Base-by-base conservation (phyloP, 2,329 filamentous ascomycete species). In the Paraphoma chrysanthemicola region DNA sequence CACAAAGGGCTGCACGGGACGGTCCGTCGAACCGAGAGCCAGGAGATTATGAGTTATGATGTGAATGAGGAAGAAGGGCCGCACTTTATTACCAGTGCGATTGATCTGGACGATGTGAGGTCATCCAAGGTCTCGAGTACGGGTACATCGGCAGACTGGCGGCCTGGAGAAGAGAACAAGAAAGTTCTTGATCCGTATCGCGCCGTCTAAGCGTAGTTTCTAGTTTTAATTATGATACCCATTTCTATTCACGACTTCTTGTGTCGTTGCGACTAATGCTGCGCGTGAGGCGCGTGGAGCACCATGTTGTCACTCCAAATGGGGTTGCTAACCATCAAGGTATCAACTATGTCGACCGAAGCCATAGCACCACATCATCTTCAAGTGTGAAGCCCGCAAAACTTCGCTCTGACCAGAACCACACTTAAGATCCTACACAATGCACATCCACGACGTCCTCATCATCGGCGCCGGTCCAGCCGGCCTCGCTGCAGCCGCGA, bases 381-480 rank as follows among this genome's bases (percentile, higher is more conserved):
- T 14, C 33, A 14, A 36, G 10, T 36, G 10, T 10, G 14, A 36
- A 14, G 14, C 9, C 9, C 14, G 2, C 7, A 3, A n/a, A n/a
- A n/a, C n/a, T 10, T 10, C 7, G 9, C 9, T 36, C 6, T 36
- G 33, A 36, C 33, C 6, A 36, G 14, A 36, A 4, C 14, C 2
- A 3, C 33, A 14, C 33, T 2, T 36, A 14, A 36, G 7, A 2
- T 36, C 9, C 23, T 23, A 3, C 44, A 43, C 28, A 1, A 71
- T 72, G 69, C 63, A 68, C 41, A 67, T 81, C 47, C 83, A 86
- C 74, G 89, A 93, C 69, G 86, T 93, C 7, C 77, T 91, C 55
- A 89, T 92, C 69, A 78, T 93, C 41, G 91, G 91, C 8, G 90
- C 87, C 14, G 91, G 91, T 0, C 90, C 91, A 4, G 90, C 87